Base-by-base conservation (phyloP, 2,329 filamentous ascomycete genomes). In the Dactylonectria macrodidyma region DNA sequence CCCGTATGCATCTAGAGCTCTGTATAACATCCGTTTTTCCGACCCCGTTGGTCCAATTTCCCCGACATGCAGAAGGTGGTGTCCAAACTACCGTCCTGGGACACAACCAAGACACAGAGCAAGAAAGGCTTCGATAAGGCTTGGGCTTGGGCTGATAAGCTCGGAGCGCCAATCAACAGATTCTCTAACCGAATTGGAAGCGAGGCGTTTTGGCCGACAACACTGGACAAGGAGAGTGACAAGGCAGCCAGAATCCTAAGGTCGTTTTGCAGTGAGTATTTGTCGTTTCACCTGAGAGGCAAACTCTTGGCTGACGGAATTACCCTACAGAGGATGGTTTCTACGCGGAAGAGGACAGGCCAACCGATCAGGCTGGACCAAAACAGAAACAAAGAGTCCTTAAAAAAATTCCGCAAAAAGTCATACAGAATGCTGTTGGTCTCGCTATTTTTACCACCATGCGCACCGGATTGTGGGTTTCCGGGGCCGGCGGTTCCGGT, bases 151-250 rank as follows among this genome's bases (percentile, higher is more conserved):
- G 82, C 72, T 67, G 80, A 81, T 60, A 85, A 86, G 75, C 84
- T 85, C 11, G 92, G 93, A 16, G 89, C 88, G 2, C 94, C 94
- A 1, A 89, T 97, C 75, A 97, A 97, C 77, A 88, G 88, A 55
- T 80, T 97, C 14, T 93, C 92, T 26, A 95, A 97, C 82, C 93
- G 92, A 78, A 86, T 97, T 57, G 94, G 94, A 30, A 82, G 81
- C 44, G 94, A 97, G 81, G 92, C 93, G 3, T 97, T 97, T 79
- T 93, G 94, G 91, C 94, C 95, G 2, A 94, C 92, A 58, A 92
- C 91, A 1, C 85, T 97, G 72, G 94, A 97, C 76, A 94, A 94
- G 79, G 95, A 97, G 83, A 92, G 92, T 74, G 93, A 97, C 80
- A 97, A 97, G 83, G 94, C 94, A 1, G 94, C 94, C 24, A 86